Percentiles rank a stretch among this genome's conserved stretches.
Evolutionary conservation across 2,329 filamentous ascomycete species (phyloP).

Genomic region (Pezicula neosporulosa): DNA sequence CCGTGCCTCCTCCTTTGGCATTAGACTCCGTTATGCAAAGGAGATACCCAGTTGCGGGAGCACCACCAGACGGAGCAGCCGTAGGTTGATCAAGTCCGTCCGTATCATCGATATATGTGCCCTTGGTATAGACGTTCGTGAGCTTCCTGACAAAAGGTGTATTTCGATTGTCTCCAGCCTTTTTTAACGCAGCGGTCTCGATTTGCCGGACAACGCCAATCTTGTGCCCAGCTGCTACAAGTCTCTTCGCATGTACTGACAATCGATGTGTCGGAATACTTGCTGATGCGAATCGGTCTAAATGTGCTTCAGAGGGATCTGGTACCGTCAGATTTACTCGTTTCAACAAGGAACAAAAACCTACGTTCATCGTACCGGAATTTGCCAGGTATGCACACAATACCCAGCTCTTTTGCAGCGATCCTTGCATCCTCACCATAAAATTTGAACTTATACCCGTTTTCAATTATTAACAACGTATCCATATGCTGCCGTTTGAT

Average conservation of each 20-base stretch:
- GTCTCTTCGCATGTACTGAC: conserved; percentile 88
- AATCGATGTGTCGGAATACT: conserved; percentile 92
- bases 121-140: conserved; percentile 96
- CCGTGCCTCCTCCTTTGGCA: conserved; percentile 75
- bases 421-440: conserved; percentile 91
- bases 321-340: conserved; percentile 16
- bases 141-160: conserved; percentile 88
- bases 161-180: conserved; percentile 90
- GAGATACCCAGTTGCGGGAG: conserved; percentile 75
- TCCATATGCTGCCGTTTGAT: conserved; percentile 92
- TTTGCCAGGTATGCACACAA: conserved; percentile 96
- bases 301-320: conserved; percentile 86
- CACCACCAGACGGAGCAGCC: conserved; percentile 54
- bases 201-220: conserved; percentile 93
- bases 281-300: conserved; percentile 89
- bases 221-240: conserved; percentile 91
- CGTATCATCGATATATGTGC: conserved; percentile 92
- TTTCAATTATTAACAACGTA: conserved; percentile 86
- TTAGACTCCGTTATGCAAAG: conserved; percentile 87
- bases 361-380: conserved; percentile 86
- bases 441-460: conserved; percentile 97
- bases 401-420: conserved; percentile 86
- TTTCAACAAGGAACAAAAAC: conserved; percentile 23
- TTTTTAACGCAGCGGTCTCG: conserved; percentile 93
- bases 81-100: conserved; percentile 65